Evolutionary conservation across 2,329 filamentous ascomycete genomes (phyloP).

Genomic region (Claviceps pusilla): DNA sequence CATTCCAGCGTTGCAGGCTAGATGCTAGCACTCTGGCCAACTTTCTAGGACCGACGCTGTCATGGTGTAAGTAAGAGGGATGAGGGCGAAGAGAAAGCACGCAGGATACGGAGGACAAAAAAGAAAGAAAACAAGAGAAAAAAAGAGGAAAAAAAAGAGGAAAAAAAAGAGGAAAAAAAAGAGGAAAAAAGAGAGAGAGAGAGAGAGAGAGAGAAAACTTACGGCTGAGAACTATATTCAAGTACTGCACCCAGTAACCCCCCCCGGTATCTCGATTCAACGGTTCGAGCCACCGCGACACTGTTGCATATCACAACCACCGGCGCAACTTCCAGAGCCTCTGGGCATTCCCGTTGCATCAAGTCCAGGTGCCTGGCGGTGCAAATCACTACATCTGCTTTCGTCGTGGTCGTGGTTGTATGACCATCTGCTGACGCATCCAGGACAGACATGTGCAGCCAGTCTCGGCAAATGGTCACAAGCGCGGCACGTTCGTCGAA

Average conservation of each 20-base stretch:
- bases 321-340: slow-evolving; percentile 5
- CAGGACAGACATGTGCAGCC: slow-evolving; percentile 18
- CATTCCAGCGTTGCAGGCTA: neutral
- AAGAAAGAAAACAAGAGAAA: too few species aligned
- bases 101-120: too few species aligned
- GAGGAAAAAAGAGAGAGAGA: too few species aligned
- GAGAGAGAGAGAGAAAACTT: slow-evolving; percentile 7
- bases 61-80: neutral
- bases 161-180: too few species aligned
- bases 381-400: slow-evolving; percentile 15
- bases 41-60: slow-evolving; percentile 22
- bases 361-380: neutral
- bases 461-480: slow-evolving; percentile 16
- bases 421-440: slow-evolving; percentile 2
- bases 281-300: slow-evolving; percentile 13
- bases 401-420: neutral
- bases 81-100: neutral
- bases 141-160: too few species aligned
- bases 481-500: slow-evolving; percentile 3
- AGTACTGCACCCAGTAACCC: slow-evolving; percentile 7
- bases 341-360: neutral
- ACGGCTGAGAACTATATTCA: slow-evolving; percentile 25
- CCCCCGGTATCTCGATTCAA: neutral
- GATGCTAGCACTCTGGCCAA: slow-evolving; percentile 8
- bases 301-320: slow-evolving; percentile 21